These are phyloP conservation scores for Blastobotrys peoriensis DNA, from an alignment of 805 yeast genomes.

Conservation along the genomic window DNA sequence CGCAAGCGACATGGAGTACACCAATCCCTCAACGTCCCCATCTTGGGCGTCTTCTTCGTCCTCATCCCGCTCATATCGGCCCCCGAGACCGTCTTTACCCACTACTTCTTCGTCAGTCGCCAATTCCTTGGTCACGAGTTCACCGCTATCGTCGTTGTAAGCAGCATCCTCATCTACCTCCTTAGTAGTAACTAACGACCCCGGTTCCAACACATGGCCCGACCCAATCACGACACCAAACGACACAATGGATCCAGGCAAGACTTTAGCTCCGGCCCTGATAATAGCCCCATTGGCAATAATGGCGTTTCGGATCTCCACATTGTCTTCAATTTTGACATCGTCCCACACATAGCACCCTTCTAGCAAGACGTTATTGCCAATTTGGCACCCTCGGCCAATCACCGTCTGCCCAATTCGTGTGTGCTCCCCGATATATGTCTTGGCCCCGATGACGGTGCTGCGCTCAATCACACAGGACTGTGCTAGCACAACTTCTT, in stretches of 20 bases:
- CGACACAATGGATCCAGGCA: conserved; percentile 75
- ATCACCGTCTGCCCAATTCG: conserved; percentile 62
- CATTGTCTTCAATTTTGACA: conserved; percentile 62
- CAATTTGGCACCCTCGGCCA: conserved; percentile 83
- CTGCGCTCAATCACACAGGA: conserved; percentile 79
- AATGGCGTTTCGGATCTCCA: conserved; percentile 54
- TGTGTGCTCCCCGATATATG: conserved; percentile 73
- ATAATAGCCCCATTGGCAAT: conserved; percentile 62
- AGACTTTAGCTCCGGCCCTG: conserved; percentile 45
- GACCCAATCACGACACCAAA: conserved; percentile 62
- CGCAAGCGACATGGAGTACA: conserved; percentile 25
- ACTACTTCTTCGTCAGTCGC: conserved; percentile 24
- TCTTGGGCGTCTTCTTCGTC: conserved; percentile 22
- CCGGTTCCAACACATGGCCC: conserved; percentile 38
- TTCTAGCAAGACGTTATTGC: conserved; percentile 61
- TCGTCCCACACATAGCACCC: conserved; percentile 88
- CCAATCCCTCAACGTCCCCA: conserved; percentile 18
- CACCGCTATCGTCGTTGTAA: conserved; percentile 27
- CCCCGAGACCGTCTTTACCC: conserved; percentile 31
- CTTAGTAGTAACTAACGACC: conserved; percentile 11
- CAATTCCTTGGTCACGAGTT: conserved; percentile 15
- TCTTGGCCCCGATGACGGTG: conserved; percentile 74
- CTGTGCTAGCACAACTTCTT: conserved; percentile 83
- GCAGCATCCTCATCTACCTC: conserved; percentile 29
- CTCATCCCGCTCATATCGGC: conserved; percentile 17